Base-by-base conservation (phyloP, 768 basidiomycete species). In the Auricularia sp. region DNA sequence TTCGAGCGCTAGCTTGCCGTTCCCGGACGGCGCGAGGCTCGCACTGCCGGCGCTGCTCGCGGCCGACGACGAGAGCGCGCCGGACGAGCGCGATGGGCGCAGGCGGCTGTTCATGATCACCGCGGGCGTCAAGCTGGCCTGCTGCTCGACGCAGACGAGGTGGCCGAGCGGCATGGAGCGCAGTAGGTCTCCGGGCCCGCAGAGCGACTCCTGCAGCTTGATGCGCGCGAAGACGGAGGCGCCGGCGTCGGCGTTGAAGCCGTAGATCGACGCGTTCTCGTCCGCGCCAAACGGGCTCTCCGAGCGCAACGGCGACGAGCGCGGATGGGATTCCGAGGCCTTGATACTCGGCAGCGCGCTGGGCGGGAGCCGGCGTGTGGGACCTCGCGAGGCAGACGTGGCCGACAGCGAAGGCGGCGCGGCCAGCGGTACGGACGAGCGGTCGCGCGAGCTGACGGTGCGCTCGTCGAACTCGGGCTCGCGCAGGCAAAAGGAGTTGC, bases 371-470 rank as follows among this genome's bases (percentile, higher is more conserved):
- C 33, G 34, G 59, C 59, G 34, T 21, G 33, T 13, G 5, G 59
- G 24, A 29, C 24, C 24, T 14, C 16, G n/a, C 16, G 16, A 21
- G 11, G 24, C 24, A 29, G 24, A 29, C 24, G 24, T 29, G 24
- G 24, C 24, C 24, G 24, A 29, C 24, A 29, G 24, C 24, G 24
- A 29, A 29, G 24, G 24, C 24, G 24, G 24, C 24, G 24, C 24
- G 24, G 56, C 56, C 21, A 65, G 37, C 24, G 59, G 64, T 61
- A 63, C 74, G 54, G 77, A 18, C 47, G 56, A 33, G 21, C 56
- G 18, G 68, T 89, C 87, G 68, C 83, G 81, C 24, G 89, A 90
- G 72, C 88, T 90, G 66, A 91, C 85, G 0, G 90, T 92, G 45
- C 87, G 78, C 1, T 85, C 83, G 70, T 92, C 88, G 65, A 90